Evolutionary conservation across 2,329 filamentous ascomycete species (phyloP).

Genomic region (Nothophoma quercina): DNA sequence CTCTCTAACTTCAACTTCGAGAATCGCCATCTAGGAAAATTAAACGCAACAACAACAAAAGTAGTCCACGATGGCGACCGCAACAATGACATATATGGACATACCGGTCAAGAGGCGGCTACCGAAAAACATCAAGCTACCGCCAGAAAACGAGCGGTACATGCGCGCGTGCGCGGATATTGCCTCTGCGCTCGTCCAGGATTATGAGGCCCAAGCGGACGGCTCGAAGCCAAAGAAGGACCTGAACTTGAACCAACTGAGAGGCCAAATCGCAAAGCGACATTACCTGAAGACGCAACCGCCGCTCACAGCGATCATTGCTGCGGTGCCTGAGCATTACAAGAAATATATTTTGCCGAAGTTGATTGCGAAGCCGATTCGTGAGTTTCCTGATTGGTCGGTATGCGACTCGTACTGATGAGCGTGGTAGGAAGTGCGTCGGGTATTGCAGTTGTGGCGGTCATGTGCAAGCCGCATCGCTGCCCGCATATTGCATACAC

Average conservation of each 20-base stretch:
- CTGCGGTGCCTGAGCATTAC: constrained; percentile 98
- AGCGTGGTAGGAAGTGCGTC: constrained; percentile 78
- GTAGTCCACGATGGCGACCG: constrained; percentile 57
- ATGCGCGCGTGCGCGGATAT: constrained; percentile 95
- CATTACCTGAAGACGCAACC: constrained; percentile 88
- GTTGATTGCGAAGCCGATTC: constrained; percentile 94
- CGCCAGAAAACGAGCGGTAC: constrained; percentile 93
- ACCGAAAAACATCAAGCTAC: constrained; percentile 76
- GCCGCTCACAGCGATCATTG: constrained; percentile 94
- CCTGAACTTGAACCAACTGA: constrained; percentile 89
- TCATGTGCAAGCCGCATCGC: constrained; percentile 99
- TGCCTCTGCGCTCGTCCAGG: constrained; percentile 90
- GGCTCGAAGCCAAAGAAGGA: constrained; percentile 78
- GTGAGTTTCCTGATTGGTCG: constrained; percentile 56
- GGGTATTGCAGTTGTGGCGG: constrained; percentile 95
- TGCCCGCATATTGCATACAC: constrained; percentile 99
- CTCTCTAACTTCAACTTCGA: constrained; percentile 34
- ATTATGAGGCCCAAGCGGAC: constrained; percentile 84
- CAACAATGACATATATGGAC: constrained; percentile 68
- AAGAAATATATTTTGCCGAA: constrained; percentile 99
- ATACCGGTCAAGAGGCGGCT: constrained; percentile 58
- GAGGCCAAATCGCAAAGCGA: constrained; percentile 89
- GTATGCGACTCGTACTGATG: constrained; percentile 6
- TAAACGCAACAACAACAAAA: constrained; percentile 12
- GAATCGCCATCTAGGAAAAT: constrained; percentile 29